Percentiles rank a stretch among this genome's conserved stretches.
Conservation (phyloP, 768 basidiomycete species). For the Lactarius tabidus region DNA sequence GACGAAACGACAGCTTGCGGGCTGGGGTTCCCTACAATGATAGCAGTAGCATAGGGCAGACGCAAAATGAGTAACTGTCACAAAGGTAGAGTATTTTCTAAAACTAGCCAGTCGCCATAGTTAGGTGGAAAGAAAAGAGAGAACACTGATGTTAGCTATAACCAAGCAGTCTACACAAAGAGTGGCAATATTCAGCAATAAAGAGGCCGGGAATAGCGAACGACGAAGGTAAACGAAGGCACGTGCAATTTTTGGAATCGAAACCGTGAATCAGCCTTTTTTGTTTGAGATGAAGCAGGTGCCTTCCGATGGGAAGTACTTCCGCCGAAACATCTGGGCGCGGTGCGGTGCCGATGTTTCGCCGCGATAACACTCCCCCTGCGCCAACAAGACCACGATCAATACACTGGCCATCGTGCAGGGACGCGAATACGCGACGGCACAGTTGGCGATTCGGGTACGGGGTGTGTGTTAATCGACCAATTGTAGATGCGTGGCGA, state of each 20-base stretch:
- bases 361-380: not conserved
- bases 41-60: slow-evolving; percentile 10
- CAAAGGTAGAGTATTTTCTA: slow-evolving; percentile 11
- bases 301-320: not conserved
- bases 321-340: slow-evolving; percentile 1
- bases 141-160: slow-evolving; percentile 2
- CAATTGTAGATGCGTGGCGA: slow-evolving; percentile 24
- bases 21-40: slow-evolving; percentile 5
- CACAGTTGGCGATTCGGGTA: slow-evolving; percentile 20
- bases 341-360: not conserved
- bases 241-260: slow-evolving; percentile 17
- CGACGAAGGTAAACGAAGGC: slow-evolving; percentile 1
- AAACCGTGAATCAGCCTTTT: slow-evolving; percentile 6
- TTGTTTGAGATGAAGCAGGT: slow-evolving; percentile 4
- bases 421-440: slow-evolving; percentile 9
- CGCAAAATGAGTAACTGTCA: slow-evolving; percentile 2
- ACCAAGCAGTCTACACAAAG: slow-evolving; percentile 20
- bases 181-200: slow-evolving; percentile 19
- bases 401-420: slow-evolving; percentile 21
- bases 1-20: slow-evolving; percentile 9
- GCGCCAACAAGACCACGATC: not conserved
- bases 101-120: not conserved
- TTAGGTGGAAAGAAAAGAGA: not conserved
- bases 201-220: slow-evolving; percentile 11
- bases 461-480: slow-evolving; percentile 1